Evolutionary conservation across 1,284 basidiomycete species (phyloP), one percentile per base, ranked within the genome.

Genomic region (Amylostereum areolatum): DNA sequence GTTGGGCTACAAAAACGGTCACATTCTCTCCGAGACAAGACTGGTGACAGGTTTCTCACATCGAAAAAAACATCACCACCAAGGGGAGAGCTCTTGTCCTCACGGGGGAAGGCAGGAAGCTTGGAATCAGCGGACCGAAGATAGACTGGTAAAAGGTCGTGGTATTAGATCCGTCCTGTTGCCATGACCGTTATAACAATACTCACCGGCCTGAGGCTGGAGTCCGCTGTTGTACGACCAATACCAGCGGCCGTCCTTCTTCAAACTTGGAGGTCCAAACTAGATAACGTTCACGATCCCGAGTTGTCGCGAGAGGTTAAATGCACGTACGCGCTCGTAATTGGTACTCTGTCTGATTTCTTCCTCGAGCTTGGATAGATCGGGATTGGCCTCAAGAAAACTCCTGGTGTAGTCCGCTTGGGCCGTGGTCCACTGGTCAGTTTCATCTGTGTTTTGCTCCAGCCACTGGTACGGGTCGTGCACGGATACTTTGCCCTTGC

Each of bases 51-150:
- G 18, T 18, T 18, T 18, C 18, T 18, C 59, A 86, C 83, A 61
- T 92, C 85, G 56, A 92, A 90, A 64, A 87, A 92, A 8, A 90
- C 71, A 60, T 90, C 85, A 37, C 75, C 77, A 6, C 71, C 74
- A 32, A 67, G 60, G 33, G 66, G 69, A 41, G 66, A 63, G 11
- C 70, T 68, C 28, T 71, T 55, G 9, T 51, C 45, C 10, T 11
- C 37, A 8, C 31, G 57, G 37, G 73, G 74, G 53, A 81, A 73
- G 51, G 77, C 69, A 10, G 83, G 81, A 34, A 85, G 68, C 10
- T 62, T 66, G 4, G 64, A 66, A 54, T 77, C 74, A 55, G 65
- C 78, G 35, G 82, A 88, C 31, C 89, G 78, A 63, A 84, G 86
- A 49, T 88, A 65, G n/a, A 81, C 80, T 78, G 45, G 35, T 35